Base-by-base conservation (phyloP, 306 rosid species). In the Quercus agrifolia region DNA sequence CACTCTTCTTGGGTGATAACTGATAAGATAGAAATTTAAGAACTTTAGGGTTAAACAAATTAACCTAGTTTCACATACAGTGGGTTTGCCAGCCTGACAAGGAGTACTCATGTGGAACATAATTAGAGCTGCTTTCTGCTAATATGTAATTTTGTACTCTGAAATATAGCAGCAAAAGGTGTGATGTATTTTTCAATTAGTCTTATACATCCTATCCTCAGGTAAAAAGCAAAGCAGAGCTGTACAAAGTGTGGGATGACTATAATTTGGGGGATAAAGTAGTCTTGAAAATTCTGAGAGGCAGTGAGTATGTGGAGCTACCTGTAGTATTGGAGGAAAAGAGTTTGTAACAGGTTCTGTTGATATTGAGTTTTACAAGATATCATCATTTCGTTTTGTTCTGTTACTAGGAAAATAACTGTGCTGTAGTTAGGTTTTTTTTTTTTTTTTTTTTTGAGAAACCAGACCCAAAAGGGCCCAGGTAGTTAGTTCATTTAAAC, bases 141-240 rank as follows among this genome's bases (percentile, higher is more conserved):
- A 5, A 18, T 19, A 6, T 35, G 51, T 20, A 31, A 28, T 12
- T 38, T 33, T 41, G 52, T 41, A 15, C 44, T 28, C 75, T 66
- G 70, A 5, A 19, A 61, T 71, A 14, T 56, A n/a, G 28, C 27
- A 21, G 28, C 10, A 21, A 30, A 46, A 56, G 15, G 11, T 52
- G 33, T 46, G 23, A 49, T 41, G 19, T 17, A 25, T 68, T 59
- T 31, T 67, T 23, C 81, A 56, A 66, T 44, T 54, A 74, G 1
- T 77, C 73, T 51, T 70, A 35, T 79, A 73, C 73, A 55, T 44
- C 73, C 66, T 76, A 57, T 83, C 74, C 54, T 11, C 86, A 94
- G 99, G 95, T 94, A 2, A 93, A 89, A 84, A 90, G 49, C 94
- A 91, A 83, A 88, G 97, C 91, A 82, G 97, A 93, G 70, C 77